Base-by-base conservation (phyloP, 306 rosid genomes). In the Senna siamea region DNA sequence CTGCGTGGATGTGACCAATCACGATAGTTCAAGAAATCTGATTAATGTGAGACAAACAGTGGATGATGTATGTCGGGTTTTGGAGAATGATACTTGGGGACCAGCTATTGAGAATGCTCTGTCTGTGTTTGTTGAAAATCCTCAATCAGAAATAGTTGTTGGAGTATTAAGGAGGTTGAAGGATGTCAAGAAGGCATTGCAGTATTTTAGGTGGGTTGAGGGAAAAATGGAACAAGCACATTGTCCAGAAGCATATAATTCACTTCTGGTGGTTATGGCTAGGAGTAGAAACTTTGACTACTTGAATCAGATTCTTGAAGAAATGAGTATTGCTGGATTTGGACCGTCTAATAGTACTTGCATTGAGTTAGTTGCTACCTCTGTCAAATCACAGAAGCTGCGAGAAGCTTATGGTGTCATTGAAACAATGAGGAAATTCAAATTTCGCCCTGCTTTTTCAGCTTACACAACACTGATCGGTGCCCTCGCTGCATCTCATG, bases 241-340 rank as follows among this genome's bases (percentile, higher is more conserved):
- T 74, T 47, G 85, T 48, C 89, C 85, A 0, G 93, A 87, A 78
- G 90, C 79, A 17, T 94, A 94, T 66, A 82, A 89, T 84, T 88
- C 93, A 5, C 89, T 94, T 80, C 93, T 94, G 34, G 75, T 81
- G 93, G 84, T 85, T 78, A 88, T 94, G 95, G 96, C 96, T 56
- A 83, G 87, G 83, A 85, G 83, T 65, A 76, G 85, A 76, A 91
- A 89, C 67, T 80, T 87, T 60, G 78, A 76, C 38, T 76, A 72
- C 80, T 63, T 94, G 83, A 95, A 89, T 70, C 89, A 81, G 70
- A 81, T 91, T 80, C 78, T 94, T 46, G 96, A 88, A 78, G 97
- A 94, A 80, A 94, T 94, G 96, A 89, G 97, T 80, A 30, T 87
- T 59, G 97, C 94, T 46, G 97, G 98, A 78, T 85, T 89, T 71